Evolutionary conservation across 2,329 filamentous ascomycete species (phyloP), one percentile per base, ranked within the genome.

Genomic region (Dactylonectria macrodidyma): DNA sequence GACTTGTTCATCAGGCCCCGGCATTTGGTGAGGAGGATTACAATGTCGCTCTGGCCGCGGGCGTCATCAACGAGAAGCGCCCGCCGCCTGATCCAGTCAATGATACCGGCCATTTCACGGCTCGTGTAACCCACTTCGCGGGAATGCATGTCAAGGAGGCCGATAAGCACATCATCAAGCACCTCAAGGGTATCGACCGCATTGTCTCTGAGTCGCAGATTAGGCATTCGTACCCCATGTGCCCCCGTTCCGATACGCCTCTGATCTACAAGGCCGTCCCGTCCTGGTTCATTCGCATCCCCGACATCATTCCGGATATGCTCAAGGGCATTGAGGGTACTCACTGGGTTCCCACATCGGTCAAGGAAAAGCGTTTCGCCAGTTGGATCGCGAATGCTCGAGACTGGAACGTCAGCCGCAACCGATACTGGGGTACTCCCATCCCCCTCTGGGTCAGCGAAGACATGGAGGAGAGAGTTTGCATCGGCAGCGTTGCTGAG

Each of bases 11-110:
- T 81, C 95, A 98, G 81, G 89, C 95, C 5, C 95, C 95, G 2
- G 94, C 95, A 1, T 98, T 95, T 78, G 95, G 95, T 88, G 94
- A 98, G 82, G 95, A 98, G 72, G 95, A 98, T 91, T 98, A 97
- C 85, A 92, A 91, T 72, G 90, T 96, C 66, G 93, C 93, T 9
- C 81, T 95, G 68, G 90, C 92, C 65, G 86, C 90, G 52, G 95
- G 94, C 48, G 88, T 97, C 74, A 92, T 98, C 77, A 92, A 82
- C 69, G 92, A 95, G 72, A 88, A 89, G 66, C 90, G 93, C 61
- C 86, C 90, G 41, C 94, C 95, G n/a, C 95, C 95, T 1, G 95
- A 97, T 78, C 95, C 95, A 1, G 92, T 98, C n/a, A 92, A 97
- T 76, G 93, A 95, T 59, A 89, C 88, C 36, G 95, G 94, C 47